Evolutionary conservation across 345 rosid species (phyloP), one percentile per base, ranked within the genome.

Genomic region (Eucalyptus sp.): DNA sequence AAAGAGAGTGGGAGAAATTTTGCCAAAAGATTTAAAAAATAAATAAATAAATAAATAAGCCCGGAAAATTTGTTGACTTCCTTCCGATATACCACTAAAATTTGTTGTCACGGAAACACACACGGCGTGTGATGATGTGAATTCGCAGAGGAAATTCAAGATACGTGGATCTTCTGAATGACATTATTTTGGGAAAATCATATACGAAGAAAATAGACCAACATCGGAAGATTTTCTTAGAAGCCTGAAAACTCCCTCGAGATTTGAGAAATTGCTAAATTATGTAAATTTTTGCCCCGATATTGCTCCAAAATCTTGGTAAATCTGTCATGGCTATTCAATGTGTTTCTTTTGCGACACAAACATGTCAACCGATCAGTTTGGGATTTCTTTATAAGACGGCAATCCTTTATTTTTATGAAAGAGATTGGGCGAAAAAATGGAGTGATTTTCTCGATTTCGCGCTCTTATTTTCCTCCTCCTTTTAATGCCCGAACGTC

Each of bases 291-390:
- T 10, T 66, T 64, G 7, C 80, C 13, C 13, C 7, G 2, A 5
- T 68, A 25, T 37, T 71, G 22, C 44, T 3, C 46, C 22, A 71
- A 37, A 8, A 37, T 71, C 22, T 71, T 18, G 25, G 12, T 33
- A 71, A 12, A 71, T 71, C 6, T 33, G 13, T 37, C 46, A 33
- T 10, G 14, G 10, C 2, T 12, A n/a, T 62, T 1, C 66, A 66
- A 66, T 66, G 7, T 15, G 5, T 9, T n/a, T 31, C 18, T 66
- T 66, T 66, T 3, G 15, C 15, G 7, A 66, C 41, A 14, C 20
- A 31, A 8, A 31, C n/a, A 58, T 58, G 7, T 27, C 8, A 4
- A 60, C 2, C 1, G 4, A 64, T n/a, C 1, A 1, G 5, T n/a
- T 64, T 14, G 20, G 10, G 2, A 4, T 29, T n/a, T n/a, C 13